A percentile compares a stretch with the other conserved stretches of the same genome.
Conservation (phyloP, 306 rosid genomes). For the Calophaca sinica region DNA sequence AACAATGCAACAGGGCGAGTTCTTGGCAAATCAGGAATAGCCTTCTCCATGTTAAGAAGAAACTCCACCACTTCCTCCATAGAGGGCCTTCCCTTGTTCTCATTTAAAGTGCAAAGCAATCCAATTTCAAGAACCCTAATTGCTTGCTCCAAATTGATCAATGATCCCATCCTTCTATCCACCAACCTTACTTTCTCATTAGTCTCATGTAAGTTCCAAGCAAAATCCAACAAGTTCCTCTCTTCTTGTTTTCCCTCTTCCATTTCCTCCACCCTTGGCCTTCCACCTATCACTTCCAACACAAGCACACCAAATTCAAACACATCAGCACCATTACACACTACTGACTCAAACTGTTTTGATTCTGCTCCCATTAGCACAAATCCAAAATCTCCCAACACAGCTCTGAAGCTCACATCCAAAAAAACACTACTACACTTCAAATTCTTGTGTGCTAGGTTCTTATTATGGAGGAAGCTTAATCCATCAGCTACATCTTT, state of each 20-base stretch:
- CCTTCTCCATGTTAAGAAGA: conserved; percentile 60
- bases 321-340: conserved; percentile 67
- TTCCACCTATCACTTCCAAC: conserved; percentile 82
- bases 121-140: conserved; percentile 66
- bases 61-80: conserved; percentile 78
- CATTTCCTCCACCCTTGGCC: conserved; percentile 56
- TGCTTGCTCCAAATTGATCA: conserved; percentile 73
- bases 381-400: conserved; percentile 72
- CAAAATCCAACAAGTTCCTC: conserved; percentile 67
- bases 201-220: conserved; percentile 72
- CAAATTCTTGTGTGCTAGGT: conserved; percentile 78
- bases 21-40: conserved; percentile 69
- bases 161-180: conserved; percentile 72
- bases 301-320: conserved; percentile 78
- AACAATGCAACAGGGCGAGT: conserved; percentile 73
- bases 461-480: conserved; percentile 59
- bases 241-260: conserved; percentile 47
- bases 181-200: conserved; percentile 61
- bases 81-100: conserved; percentile 69
- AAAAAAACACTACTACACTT: conserved; percentile 79
- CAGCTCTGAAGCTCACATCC: conserved; percentile 73
- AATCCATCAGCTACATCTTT: conserved; percentile 71
- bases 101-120: conserved; percentile 78
- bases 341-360: conserved; percentile 61
- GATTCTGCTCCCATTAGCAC: conserved; percentile 68